Percentiles rank a stretch among this genome's conserved stretches.
phyloP scores from a whole-genome alignment of 495 filamentous ascomycete species.

The Aspergillus incahuasiensis region DNA sequence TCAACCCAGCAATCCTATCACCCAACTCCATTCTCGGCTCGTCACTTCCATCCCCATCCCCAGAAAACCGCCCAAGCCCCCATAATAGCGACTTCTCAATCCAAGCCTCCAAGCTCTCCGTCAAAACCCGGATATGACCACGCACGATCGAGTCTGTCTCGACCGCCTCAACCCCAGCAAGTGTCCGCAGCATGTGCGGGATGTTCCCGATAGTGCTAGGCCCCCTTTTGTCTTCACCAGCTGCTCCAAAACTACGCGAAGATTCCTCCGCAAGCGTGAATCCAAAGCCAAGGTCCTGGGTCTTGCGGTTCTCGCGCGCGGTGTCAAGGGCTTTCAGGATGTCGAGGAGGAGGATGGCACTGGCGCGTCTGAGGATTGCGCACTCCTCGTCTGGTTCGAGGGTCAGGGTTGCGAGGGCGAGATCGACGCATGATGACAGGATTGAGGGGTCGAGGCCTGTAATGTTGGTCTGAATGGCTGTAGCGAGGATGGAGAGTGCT shows the following conservation, averaged over 20 bases:
- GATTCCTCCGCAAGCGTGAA: conserved; percentile 45
- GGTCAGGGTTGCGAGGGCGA: conserved; percentile 60
- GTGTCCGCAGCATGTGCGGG: conserved; percentile 55
- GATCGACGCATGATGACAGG: conserved; percentile 58
- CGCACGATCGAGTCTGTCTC: conserved; percentile 72
- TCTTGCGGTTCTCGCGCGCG: conserved; percentile 41
- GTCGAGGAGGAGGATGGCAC: conserved; percentile 62
- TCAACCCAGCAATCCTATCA: conserved; percentile 38
- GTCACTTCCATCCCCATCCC: conserved; percentile 13
- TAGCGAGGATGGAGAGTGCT: conserved; percentile 67
- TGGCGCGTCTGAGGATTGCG: conserved; percentile 70
- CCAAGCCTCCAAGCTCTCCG: conserved; percentile 71
- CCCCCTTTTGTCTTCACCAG: not conserved
- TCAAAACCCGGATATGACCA: conserved; percentile 63
- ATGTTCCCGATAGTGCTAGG: conserved; percentile 45
- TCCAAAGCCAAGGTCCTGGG: conserved; percentile 53
- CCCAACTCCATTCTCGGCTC: conserved; percentile 30
- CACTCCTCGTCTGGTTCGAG: conserved; percentile 59
- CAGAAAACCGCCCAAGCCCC: conserved; percentile 28
- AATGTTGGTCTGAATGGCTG: conserved; percentile 62
- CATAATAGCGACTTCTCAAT: conserved; percentile 52
- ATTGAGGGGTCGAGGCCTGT: conserved; percentile 51
- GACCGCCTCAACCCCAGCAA: conserved; percentile 61
- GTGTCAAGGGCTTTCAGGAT: conserved; percentile 62
- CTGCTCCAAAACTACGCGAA: not conserved